Evolutionary conservation across 2,329 filamentous ascomycete species (phyloP).

Genomic region (Calonectria ilicicola): DNA sequence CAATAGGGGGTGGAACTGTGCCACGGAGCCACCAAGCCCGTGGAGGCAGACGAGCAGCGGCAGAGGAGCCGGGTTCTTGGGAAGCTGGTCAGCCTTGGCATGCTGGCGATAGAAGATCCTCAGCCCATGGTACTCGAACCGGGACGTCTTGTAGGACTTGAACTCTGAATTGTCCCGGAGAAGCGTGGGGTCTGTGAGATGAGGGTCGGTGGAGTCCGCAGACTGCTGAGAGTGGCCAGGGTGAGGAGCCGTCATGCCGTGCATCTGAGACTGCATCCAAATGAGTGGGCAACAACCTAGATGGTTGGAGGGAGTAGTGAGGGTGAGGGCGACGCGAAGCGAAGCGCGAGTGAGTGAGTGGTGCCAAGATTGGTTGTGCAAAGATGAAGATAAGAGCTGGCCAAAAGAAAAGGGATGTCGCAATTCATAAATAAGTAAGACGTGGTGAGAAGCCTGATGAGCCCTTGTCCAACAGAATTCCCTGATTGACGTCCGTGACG

Average conservation of each 20-base stretch:
- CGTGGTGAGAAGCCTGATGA: conserved; percentile 15
- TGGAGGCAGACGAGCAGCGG: conserved; percentile 93
- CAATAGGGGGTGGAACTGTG: conserved; percentile 87
- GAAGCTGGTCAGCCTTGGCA: conserved; percentile 84
- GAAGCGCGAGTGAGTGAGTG: background rate
- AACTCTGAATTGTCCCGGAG: conserved; percentile 81
- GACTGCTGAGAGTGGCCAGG: conserved; percentile 34
- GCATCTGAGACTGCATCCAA: conserved; percentile 21
- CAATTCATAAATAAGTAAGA: conserved; percentile 24
- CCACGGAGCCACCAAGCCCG: conserved; percentile 90
- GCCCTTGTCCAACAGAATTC: conserved; percentile 20
- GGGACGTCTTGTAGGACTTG: conserved; percentile 77
- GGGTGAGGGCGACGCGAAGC: background rate
- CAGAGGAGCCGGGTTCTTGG: conserved; percentile 76
- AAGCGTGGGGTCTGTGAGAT: conserved; percentile 79
- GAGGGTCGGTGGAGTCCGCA: conserved; percentile 51
- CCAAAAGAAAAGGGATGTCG: conserved; percentile 9
- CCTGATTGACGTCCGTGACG: conserved; percentile 22
- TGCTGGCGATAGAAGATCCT: conserved; percentile 88
- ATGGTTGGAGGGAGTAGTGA: background rate
- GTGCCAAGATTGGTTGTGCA: background rate
- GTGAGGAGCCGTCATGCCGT: conserved; percentile 39
- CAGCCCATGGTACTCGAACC: conserved; percentile 78
- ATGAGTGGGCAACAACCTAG: conserved; percentile 1
- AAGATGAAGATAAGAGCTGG: background rate